Conservation (phyloP, 2,329 filamentous ascomycete genomes). For the Fusarium dimerum region DNA sequence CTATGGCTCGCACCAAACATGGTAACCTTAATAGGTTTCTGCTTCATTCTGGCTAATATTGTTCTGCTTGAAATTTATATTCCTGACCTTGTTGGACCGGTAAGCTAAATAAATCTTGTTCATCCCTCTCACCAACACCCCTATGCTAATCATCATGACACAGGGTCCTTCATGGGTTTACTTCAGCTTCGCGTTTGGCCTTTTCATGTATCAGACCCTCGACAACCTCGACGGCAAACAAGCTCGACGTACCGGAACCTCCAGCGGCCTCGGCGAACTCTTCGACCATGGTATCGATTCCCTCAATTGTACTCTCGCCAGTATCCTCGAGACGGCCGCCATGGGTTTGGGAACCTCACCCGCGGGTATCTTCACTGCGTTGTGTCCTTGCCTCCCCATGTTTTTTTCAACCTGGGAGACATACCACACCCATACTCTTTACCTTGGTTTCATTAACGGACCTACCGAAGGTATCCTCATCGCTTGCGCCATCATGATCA, state of each 20-base stretch:
- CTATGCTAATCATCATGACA: slow-evolving; percentile 12
- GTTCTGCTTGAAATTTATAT: slow-evolving; percentile 73
- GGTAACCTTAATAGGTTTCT: slow-evolving; percentile 93
- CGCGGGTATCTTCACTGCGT: slow-evolving; percentile 85
- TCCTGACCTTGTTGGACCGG: slow-evolving; percentile 87
- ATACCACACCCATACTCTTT: slow-evolving; percentile 96
- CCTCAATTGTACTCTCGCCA: slow-evolving; percentile 92
- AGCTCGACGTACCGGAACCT: slow-evolving; percentile 90
- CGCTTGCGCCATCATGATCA: slow-evolving; percentile 80
- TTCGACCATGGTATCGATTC: slow-evolving; percentile 99
- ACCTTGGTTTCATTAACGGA: slow-evolving; percentile 94
- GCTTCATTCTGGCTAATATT: slow-evolving; percentile 88
- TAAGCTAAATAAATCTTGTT: slow-evolving; percentile 50
- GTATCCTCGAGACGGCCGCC: slow-evolving; percentile 85
- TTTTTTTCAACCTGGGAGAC: slow-evolving; percentile 99
- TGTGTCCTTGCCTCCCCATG: slow-evolving; percentile 93
- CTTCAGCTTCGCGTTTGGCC: slow-evolving; percentile 90
- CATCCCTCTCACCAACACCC: background rate
- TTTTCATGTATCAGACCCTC: slow-evolving; percentile 99
- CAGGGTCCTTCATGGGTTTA: slow-evolving; percentile 90
- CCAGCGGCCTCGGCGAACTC: slow-evolving; percentile 89
- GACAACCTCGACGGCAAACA: slow-evolving; percentile 99
- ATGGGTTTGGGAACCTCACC: slow-evolving; percentile 87
- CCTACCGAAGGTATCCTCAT: slow-evolving; percentile 94
- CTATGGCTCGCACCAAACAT: slow-evolving; percentile 98